These are phyloP conservation scores for Alloascoidea africana DNA, from an alignment of 805 yeast genomes.

Conservation along the genomic window DNA sequence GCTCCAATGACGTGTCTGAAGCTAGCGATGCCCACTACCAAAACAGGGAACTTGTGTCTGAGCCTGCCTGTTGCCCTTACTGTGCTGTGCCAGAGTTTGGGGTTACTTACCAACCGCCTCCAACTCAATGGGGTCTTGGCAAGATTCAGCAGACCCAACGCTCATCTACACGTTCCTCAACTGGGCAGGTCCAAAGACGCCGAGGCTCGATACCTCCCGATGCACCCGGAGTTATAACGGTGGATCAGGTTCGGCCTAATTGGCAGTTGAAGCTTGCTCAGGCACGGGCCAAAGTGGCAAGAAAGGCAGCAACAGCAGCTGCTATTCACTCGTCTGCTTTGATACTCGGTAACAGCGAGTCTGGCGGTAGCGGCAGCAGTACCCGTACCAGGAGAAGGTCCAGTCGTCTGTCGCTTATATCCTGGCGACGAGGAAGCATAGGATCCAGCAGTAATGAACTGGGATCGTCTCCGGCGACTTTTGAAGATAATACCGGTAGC, in stretches of 20 bases:
- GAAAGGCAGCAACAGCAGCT: slow-evolving; percentile 86
- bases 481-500: too few species aligned
- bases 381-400: slow-evolving; percentile 11
- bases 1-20: too few species aligned
- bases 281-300: slow-evolving; percentile 65
- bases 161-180: slow-evolving; percentile 3
- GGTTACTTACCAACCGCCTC: slow-evolving; percentile 63
- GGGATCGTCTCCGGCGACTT: too few species aligned
- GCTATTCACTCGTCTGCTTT: slow-evolving; percentile 85
- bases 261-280: slow-evolving; percentile 68
- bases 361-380: too few species aligned
- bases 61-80: slow-evolving; percentile 84
- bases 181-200: slow-evolving; percentile 12
- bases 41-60: slow-evolving; percentile 61
- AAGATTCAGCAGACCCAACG: slow-evolving; percentile 7
- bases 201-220: slow-evolving; percentile 49
- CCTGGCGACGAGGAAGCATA: too few species aligned
- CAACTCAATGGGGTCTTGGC: slow-evolving; percentile 24
- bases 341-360: slow-evolving; percentile 34
- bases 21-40: slow-evolving; percentile 13
- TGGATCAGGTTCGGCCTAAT: slow-evolving; percentile 80
- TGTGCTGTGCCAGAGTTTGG: slow-evolving; percentile 85
- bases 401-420: slow-evolving; percentile 6
- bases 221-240: slow-evolving; percentile 57
- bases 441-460: too few species aligned